Conservation (phyloP, 176 grass and related monocot genomes). For the Rhynchospora pubera region DNA sequence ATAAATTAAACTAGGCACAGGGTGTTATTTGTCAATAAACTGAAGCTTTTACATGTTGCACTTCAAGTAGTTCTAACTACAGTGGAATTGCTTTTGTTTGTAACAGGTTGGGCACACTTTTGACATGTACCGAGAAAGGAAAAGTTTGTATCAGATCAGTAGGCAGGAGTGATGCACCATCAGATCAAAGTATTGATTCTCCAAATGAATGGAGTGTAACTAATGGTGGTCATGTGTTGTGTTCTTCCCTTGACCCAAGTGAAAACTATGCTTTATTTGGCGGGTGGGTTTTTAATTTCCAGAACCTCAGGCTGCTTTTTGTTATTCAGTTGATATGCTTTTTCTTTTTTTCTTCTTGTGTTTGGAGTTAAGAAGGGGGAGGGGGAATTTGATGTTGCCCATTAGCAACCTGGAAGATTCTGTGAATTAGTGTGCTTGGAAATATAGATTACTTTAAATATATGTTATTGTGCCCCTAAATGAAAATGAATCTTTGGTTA, state of each 20-base stretch:
- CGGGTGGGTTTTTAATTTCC: constrained; percentile 49
- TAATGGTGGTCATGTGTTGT: constrained; percentile 49
- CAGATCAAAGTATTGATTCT: constrained; percentile 31
- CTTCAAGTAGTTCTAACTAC: not conserved
- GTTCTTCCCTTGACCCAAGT: constrained; percentile 55
- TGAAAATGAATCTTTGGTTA: too few relatives aligned
- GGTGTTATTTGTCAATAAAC: not conserved
- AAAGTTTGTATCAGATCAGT: constrained; percentile 61
- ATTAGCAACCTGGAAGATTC: not conserved
- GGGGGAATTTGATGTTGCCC: not conserved
- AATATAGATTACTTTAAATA: not conserved
- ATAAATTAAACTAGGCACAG: not conserved
- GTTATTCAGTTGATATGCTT: not conserved
- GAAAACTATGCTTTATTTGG: constrained; percentile 81
- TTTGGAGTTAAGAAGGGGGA: not conserved
- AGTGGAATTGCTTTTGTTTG: constrained; percentile 16
- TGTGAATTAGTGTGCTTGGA: not conserved
- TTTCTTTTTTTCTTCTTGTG: not conserved
- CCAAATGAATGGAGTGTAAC: constrained; percentile 64
- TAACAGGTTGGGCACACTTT: constrained; percentile 56
- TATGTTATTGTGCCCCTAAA: not conserved
- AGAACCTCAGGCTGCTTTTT: not conserved
- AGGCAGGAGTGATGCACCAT: constrained; percentile 25
- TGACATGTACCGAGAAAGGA: constrained; percentile 72
- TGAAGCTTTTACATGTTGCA: not conserved